Evolutionary conservation across 768 basidiomycete genomes (phyloP).

Genomic region (Hygrophoropsis aurantiaca): DNA sequence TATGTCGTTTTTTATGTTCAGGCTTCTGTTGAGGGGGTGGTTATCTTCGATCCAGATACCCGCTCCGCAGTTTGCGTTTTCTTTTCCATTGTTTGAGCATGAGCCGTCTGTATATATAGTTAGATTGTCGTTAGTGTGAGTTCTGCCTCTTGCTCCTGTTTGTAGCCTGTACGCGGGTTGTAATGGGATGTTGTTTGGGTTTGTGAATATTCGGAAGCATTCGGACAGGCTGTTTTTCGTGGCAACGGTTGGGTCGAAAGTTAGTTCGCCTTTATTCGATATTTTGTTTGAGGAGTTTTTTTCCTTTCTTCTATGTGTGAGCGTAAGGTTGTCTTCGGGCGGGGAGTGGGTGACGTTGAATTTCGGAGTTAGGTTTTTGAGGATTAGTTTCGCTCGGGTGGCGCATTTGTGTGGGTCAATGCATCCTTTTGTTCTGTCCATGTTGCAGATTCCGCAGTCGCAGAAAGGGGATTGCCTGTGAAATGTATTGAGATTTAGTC

Average conservation of each 20-base stretch:
- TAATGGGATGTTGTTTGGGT: not conserved
- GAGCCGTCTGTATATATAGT: constrained; percentile 17
- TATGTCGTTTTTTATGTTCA: too few species aligned
- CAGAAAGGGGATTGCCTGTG: too few species aligned
- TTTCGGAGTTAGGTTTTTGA: not conserved
- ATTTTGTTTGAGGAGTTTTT: not conserved
- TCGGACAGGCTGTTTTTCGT: rapidly evolving
- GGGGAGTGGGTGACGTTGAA: not conserved
- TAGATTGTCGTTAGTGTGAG: not conserved
- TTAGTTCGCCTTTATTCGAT: not conserved
- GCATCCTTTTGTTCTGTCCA: too few species aligned
- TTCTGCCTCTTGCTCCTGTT: too few species aligned
- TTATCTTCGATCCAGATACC: constrained; percentile 15
- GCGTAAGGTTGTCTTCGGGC: not conserved
- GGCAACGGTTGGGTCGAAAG: constrained; percentile 1
- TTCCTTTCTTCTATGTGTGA: constrained; percentile 2
- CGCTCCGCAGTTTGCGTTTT: constrained; percentile 14
- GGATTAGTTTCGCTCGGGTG: too few species aligned
- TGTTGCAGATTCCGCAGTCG: too few species aligned
- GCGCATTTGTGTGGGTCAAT: too few species aligned
- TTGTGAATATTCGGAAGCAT: not conserved
- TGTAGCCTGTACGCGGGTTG: not conserved
- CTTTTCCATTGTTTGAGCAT: constrained; percentile 10
- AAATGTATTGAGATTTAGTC: too few species aligned
- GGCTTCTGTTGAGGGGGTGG: constrained; percentile 14